Conservation (phyloP, 2,329 filamentous ascomycete species). For the Ophioceras dolichostomum region DNA sequence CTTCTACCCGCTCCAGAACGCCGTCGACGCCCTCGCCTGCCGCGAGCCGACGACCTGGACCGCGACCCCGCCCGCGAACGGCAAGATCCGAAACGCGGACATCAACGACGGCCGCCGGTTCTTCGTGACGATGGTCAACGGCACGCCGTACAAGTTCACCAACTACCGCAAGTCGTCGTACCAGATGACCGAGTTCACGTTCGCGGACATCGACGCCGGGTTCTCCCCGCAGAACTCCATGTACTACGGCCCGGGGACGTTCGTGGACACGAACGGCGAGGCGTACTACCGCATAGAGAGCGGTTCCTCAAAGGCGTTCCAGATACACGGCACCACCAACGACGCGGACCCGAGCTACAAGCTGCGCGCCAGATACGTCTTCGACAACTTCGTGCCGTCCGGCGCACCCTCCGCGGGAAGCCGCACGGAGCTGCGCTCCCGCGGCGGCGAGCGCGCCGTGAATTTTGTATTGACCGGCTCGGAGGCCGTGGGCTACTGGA, state of each 20-base stretch:
- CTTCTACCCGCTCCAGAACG: constrained; percentile 3
- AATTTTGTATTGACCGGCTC: constrained; percentile 9
- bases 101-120: neutral
- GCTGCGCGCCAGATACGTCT: constrained; percentile 4
- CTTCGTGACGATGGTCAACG: constrained; percentile 7
- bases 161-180: neutral
- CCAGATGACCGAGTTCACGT: constrained; percentile 2
- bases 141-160: constrained; percentile 5
- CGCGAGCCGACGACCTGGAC: neutral
- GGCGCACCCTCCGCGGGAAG: too few species aligned
- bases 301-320: constrained; percentile 6
- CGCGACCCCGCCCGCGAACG: neutral
- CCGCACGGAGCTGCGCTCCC: constrained; percentile 1
- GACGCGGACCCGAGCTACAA: constrained; percentile 1
- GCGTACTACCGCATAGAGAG: constrained; percentile 5
- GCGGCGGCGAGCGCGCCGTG: constrained; percentile 3
- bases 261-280: constrained; percentile 6
- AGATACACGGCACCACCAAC: constrained; percentile 5
- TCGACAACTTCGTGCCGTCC: constrained; percentile 1
- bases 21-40: constrained; percentile 1
- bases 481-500: constrained; percentile 8
- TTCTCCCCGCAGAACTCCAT: constrained; percentile 1
- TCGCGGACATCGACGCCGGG: constrained; percentile 1
- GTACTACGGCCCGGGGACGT: constrained; percentile 2
- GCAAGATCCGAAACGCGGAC: constrained; percentile 1